Percentiles rank a stretch among this genome's conserved stretches.
Conservation (phyloP, 768 basidiomycete species). For the Suillus occidentalis region DNA sequence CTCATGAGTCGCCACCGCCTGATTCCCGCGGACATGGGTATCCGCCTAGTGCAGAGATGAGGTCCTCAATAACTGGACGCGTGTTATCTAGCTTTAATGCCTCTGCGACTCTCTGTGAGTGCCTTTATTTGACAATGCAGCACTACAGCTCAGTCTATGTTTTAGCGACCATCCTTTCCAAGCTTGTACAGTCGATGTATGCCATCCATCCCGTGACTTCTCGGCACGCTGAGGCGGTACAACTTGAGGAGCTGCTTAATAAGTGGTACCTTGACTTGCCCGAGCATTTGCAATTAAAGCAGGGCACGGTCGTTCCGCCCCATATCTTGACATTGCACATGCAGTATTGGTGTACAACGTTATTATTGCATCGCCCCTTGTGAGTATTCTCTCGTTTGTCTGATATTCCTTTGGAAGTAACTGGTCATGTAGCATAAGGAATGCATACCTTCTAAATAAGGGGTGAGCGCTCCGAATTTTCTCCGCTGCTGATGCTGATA, state of each 20-base stretch:
- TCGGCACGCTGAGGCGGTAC: constrained; percentile 56
- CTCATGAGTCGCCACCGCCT: constrained; percentile 38
- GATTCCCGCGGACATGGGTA: constrained; percentile 32
- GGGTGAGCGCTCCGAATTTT: constrained; percentile 29
- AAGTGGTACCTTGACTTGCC: constrained; percentile 77
- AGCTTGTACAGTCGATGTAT: constrained; percentile 71
- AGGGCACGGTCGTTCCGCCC: constrained; percentile 50
- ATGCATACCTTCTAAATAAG: constrained; percentile 33
- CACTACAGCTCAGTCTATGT: constrained; percentile 11
- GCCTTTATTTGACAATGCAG: background rate
- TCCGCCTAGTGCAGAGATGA: constrained; percentile 18
- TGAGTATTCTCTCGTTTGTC: constrained; percentile 38
- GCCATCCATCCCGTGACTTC: constrained; percentile 56
- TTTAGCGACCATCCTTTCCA: constrained; percentile 66
- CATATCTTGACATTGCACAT: constrained; percentile 76
- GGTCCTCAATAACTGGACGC: constrained; percentile 41
- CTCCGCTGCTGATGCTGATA: background rate
- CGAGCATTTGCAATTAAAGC: constrained; percentile 64
- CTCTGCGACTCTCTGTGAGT: constrained; percentile 68
- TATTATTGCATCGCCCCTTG: constrained; percentile 80
- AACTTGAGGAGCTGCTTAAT: constrained; percentile 62
- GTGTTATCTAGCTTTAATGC: constrained; percentile 78
- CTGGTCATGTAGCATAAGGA: constrained; percentile 24
- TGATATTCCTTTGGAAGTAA: background rate
- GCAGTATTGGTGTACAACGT: constrained; percentile 82